Evolutionary conservation across 1,139 yeast genomes (phyloP).

Genomic region (Nakaseomyces sp.): DNA sequence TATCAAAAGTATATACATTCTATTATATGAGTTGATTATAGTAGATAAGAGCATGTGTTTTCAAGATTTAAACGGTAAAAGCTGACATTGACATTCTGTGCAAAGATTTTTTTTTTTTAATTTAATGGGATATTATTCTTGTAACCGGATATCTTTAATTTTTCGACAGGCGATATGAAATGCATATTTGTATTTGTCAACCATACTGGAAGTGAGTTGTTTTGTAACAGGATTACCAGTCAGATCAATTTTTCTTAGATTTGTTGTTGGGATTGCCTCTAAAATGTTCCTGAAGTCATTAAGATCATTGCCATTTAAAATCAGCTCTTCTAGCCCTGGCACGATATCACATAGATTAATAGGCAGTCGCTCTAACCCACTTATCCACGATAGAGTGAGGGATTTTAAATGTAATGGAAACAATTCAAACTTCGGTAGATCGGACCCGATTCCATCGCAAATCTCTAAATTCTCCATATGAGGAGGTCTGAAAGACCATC

Average conservation of each 20-base stretch:
- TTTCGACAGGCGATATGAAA: slow-evolving; percentile 1
- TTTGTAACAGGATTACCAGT: neutral
- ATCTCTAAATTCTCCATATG: slow-evolving; percentile 6
- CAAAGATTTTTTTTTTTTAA: no score
- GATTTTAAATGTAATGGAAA: slow-evolving; percentile 7
- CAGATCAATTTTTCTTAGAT: neutral
- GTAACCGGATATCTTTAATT: neutral
- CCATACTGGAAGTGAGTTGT: neutral
- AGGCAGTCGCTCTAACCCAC: slow-evolving; percentile 7
- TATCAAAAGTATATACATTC: neutral
- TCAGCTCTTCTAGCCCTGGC: slow-evolving; percentile 8
- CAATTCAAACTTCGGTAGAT: slow-evolving; percentile 6
- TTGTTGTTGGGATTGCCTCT: slow-evolving; percentile 1
- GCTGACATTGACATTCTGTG: no score
- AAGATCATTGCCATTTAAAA: slow-evolving; percentile 8
- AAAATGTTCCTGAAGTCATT: slow-evolving; percentile 3
- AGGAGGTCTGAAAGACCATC: slow-evolving; percentile 2
- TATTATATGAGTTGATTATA: neutral
- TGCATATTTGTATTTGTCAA: neutral
- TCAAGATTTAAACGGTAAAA: no score
- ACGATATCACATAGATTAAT: slow-evolving; percentile 4
- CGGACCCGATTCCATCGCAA: slow-evolving; percentile 4
- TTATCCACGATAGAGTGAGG: slow-evolving; percentile 8
- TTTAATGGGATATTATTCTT: no score
- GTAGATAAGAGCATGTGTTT: neutral